phyloP scores from a whole-genome alignment of 2,329 filamentous ascomycete genomes.

The Didymella sp. region DNA sequence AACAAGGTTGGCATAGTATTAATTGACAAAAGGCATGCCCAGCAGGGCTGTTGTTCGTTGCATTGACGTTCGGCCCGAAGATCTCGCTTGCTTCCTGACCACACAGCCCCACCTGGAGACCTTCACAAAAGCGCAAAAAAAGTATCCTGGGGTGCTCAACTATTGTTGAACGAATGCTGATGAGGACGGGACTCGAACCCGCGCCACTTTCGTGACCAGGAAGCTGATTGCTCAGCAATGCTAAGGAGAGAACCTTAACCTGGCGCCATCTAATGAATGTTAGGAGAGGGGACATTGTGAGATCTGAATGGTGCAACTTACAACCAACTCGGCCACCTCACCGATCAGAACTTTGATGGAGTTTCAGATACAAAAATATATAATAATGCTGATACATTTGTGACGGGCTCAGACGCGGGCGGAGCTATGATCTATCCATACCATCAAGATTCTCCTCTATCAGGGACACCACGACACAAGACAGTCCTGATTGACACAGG shows the following conservation, averaged over 20 bases:
- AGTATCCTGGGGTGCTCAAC: slow-evolving; percentile 7
- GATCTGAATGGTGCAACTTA: neutral
- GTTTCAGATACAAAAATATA: neutral
- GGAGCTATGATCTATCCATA: too few species aligned
- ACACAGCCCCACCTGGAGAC: neutral
- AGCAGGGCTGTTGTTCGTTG: too few species aligned
- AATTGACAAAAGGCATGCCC: too few species aligned
- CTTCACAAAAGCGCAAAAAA: slow-evolving; percentile 5
- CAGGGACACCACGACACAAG: too few species aligned
- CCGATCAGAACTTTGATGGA: neutral
- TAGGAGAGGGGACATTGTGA: neutral
- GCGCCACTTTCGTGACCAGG: slow-evolving; percentile 24
- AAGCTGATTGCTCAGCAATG: slow-evolving; percentile 20
- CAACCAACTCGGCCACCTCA: slow-evolving; percentile 24
- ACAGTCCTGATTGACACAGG: too few species aligned
- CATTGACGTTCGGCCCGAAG: neutral
- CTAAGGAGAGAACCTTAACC: slow-evolving; percentile 22
- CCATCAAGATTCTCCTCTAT: too few species aligned
- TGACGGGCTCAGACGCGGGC: too few species aligned
- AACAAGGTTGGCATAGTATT: too few species aligned
- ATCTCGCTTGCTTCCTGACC: neutral
- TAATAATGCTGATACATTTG: too few species aligned
- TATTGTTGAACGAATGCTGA: slow-evolving; percentile 11
- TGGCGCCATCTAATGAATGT: slow-evolving; percentile 10
- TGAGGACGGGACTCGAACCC: slow-evolving; percentile 22